Base-by-base conservation (phyloP, 2,329 filamentous ascomycete species). In the Exutisphaerella laricina region DNA sequence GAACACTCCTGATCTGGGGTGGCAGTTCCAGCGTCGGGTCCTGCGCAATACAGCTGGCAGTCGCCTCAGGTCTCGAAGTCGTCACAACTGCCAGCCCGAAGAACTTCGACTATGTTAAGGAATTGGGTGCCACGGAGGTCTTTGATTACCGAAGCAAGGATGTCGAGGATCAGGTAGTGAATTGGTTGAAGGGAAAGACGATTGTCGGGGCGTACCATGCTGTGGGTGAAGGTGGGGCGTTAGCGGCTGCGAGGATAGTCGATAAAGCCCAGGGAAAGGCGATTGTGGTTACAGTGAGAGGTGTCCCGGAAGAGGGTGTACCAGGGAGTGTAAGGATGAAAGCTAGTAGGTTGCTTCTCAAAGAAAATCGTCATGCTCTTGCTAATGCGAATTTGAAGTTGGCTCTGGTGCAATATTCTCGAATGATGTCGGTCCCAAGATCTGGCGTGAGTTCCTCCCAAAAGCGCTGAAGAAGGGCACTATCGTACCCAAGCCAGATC, bases 21-120 rank as follows among this genome's bases (percentile, higher is more conserved):
- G 74, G 71, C 1, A 67, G 67, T 7, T 71, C 72, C 10, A 75
- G 71, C 17, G 74, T 78, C 2, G 75, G 75, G 8, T 65, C 72
- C 41, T 73, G 66, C 47, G 62, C 65, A 0, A 58, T 78, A 13
- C 70, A 78, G 49, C 46, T 76, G 10, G 74, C 68, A 3, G 69
- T 71, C 0, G 69, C 72, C 7, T 73, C 72, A 14, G 59, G 59
- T 3, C 71, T 75, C 21, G 53, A 55, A 9, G 64, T 69, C 12
- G 54, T 67, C 17, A 58, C 61, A 1, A 67, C 65, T 0, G 58
- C 61, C 0, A 62, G 59, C 5, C 37, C 51, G 3, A 53, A 54
- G 33, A 64, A 65, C 10, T 72, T 77, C 47, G 66, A 57, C 1
- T 61, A 65, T 22, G 58, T 76, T n/a, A 57, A 52, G 32, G 51